A percentile compares a stretch with the other conserved stretches of the same genome.
Conservation (phyloP, 2,329 filamentous ascomycete genomes). For the Coniosporium tulheliwenetii region DNA sequence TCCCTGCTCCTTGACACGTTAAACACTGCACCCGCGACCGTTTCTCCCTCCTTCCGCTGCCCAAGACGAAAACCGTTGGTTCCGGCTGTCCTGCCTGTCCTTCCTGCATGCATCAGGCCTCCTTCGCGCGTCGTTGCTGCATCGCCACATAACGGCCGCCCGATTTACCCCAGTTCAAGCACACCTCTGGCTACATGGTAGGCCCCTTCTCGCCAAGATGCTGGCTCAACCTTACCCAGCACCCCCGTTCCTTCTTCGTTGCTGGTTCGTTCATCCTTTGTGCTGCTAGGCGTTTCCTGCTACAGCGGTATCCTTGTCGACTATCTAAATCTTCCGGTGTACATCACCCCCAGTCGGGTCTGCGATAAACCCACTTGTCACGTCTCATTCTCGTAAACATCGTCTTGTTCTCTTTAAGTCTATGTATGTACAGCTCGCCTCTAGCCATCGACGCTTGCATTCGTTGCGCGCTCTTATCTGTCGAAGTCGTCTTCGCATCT, state of each 20-base stretch:
- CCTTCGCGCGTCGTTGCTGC: background rate
- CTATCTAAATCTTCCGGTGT: background rate
- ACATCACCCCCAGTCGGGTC: background rate
- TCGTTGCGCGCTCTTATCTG: no score
- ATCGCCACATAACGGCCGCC: conserved; percentile 1
- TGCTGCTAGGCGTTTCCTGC: background rate
- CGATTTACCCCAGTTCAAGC: conserved; percentile 1
- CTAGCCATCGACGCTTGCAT: no score
- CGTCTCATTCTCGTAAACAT: no score
- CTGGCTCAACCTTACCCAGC: background rate
- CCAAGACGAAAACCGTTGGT: background rate
- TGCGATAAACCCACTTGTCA: no score
- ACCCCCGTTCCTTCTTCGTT: background rate
- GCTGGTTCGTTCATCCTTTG: background rate
- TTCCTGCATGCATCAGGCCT: conserved; percentile 3
- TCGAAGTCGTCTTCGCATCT: no score
- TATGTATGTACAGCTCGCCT: no score
- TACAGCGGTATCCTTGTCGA: background rate
- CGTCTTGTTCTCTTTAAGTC: no score
- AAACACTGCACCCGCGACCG: no score
- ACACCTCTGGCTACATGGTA: conserved; percentile 2
- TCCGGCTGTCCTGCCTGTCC: background rate
- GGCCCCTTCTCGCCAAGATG: conserved; percentile 1
- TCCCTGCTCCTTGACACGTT: background rate
- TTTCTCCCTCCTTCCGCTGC: background rate